Conservation (phyloP, 371 early-diverging fungal species). For the Mucor velutinosus region DNA sequence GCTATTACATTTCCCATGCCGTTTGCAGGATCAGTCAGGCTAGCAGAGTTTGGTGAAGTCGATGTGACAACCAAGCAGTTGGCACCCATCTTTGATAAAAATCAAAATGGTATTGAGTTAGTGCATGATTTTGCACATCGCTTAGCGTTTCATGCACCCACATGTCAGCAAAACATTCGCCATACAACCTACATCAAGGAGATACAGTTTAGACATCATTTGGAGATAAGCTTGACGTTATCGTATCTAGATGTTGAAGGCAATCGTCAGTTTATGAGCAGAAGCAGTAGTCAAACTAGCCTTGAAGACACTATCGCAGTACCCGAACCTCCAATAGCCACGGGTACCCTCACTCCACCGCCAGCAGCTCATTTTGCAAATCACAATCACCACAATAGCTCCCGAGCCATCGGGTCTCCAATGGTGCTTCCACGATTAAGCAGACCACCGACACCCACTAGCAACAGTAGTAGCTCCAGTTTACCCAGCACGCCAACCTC, state of each 20-base stretch:
- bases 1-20: slow-evolving; percentile 22
- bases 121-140: slow-evolving; percentile 42
- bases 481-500: not conserved
- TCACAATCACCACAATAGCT: not conserved
- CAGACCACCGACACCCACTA: not conserved
- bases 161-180: slow-evolving; percentile 40
- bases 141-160: slow-evolving; percentile 41
- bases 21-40: slow-evolving; percentile 33
- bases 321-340: not conserved
- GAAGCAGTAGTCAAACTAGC: slow-evolving; percentile 4
- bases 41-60: slow-evolving; percentile 28
- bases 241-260: slow-evolving; percentile 34
- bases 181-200: slow-evolving; percentile 39
- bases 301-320: slow-evolving; percentile 3
- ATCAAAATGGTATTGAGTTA: slow-evolving; percentile 25
- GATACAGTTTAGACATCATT: slow-evolving; percentile 36
- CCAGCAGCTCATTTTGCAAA: slow-evolving; percentile 14
- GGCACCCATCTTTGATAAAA: slow-evolving; percentile 29
- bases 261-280: slow-evolving; percentile 10
- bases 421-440: not conserved
- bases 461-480: slow-evolving; percentile 1
- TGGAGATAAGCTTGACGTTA: slow-evolving; percentile 32
- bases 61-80: slow-evolving; percentile 25
- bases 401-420: slow-evolving; percentile 2
- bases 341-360: slow-evolving; percentile 17